Base-by-base conservation (phyloP, 2,329 filamentous ascomycete genomes). In the Cephalotrichum gorgonifer region DNA sequence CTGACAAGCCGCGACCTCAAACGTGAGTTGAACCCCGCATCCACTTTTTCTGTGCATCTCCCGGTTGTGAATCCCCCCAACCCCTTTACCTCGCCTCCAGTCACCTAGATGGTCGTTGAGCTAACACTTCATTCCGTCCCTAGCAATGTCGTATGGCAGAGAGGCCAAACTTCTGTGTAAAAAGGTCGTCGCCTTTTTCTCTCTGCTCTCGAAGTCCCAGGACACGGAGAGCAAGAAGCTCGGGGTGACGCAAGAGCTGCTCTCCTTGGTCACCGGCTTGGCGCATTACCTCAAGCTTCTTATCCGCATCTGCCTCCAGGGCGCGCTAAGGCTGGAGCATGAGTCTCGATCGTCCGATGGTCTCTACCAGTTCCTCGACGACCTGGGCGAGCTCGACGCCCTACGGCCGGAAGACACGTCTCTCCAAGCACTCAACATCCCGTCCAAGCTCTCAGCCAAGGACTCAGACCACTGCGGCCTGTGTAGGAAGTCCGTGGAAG, bases 141-240 rank as follows among this genome's bases (percentile, higher is more conserved):
- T 62, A 86, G 89, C 86, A 54, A 76, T 98, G 53, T 88, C 89
- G 9, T 98, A 97, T 62, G 86, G 86, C 17, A 83, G 93, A 59
- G 93, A 98, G 70, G 87, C 93, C n/a, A 98, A 98, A 67, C 75
- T 98, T 46, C 79, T 98, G n/a, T 98, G 93, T 74, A 98, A 98
- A 68, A 98, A 98, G 67, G 95, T 98, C 49, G 93, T 98, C 6
- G 88, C 91, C 25, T 98, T 98, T 72, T 98, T 98, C 64, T 89
- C 89, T 12, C 73, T 98, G 17, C 75, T 98, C 8, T 95, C 91
- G 6, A 95, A 95, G 64, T 93, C 90, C 1, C 91, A 97, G 62
- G 90, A 96, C 60, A 88, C 83, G 8, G 87, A 85, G n/a, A 82
- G 87, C 33, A 79, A 88, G 51, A 93, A 96, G 62, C 79, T 97